Evolutionary conservation across 306 rosid genomes (phyloP).

Genomic region (Rosa rugosa): DNA sequence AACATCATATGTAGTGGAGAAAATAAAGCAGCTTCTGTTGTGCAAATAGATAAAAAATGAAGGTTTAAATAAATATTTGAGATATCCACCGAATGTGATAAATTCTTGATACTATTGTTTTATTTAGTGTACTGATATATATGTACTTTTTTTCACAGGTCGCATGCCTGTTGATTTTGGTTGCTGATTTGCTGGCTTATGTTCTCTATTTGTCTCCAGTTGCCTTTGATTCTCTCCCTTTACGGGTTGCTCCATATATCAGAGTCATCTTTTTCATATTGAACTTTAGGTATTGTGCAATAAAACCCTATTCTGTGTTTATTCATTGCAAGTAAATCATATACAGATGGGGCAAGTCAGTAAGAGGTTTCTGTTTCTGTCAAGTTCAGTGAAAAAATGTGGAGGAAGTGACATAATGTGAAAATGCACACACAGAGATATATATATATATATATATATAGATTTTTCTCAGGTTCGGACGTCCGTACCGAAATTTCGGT

Average conservation of each 20-base stretch:
- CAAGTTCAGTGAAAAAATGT: not conserved
- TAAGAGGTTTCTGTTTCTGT: not conserved
- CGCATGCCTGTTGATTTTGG: slow-evolving; percentile 53
- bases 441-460: too few relatives aligned
- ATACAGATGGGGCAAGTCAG: not conserved
- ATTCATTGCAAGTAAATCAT: not conserved
- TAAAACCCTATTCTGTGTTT: slow-evolving; percentile 7
- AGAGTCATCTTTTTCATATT: slow-evolving; percentile 82
- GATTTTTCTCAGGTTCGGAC: too few relatives aligned
- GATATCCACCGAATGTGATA: slow-evolving; percentile 2
- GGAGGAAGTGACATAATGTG: not conserved
- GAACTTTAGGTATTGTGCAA: slow-evolving; percentile 66
- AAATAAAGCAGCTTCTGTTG: slow-evolving; percentile 7
- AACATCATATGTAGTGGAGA: not conserved
- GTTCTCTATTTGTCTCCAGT: slow-evolving; percentile 64
- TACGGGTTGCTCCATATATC: slow-evolving; percentile 91
- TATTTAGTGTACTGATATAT: slow-evolving; percentile 4
- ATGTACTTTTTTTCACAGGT: slow-evolving; percentile 55
- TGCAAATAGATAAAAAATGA: not conserved
- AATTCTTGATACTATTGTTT: not conserved
- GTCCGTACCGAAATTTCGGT: too few relatives aligned
- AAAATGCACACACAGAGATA: too few relatives aligned
- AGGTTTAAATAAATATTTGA: not conserved
- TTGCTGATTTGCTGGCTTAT: slow-evolving; percentile 72
- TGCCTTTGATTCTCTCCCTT: slow-evolving; percentile 71